These are phyloP conservation scores for Gracilariopsis chorda DNA, from an alignment of 23 red algal species.

Conservation along the genomic window DNA sequence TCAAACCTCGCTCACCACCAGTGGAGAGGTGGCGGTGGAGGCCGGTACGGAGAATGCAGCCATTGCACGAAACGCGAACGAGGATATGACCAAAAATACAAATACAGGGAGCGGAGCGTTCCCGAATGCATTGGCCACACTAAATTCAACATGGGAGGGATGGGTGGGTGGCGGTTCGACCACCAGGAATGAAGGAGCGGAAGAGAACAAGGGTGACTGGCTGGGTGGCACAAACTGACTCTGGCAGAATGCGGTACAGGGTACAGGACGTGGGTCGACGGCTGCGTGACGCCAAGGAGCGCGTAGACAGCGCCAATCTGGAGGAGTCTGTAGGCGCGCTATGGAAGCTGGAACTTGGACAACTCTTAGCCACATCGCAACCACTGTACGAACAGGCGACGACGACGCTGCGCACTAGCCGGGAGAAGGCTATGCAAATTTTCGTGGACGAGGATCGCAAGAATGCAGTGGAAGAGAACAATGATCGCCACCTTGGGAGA, in stretches of 20 bases:
- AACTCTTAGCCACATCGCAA: too few species aligned
- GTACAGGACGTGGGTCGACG: not conserved
- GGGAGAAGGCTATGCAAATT: not conserved
- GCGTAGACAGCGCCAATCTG: not conserved
- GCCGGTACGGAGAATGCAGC: too few species aligned
- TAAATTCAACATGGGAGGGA: not conserved
- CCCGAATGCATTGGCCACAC: not conserved
- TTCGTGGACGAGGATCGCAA: conserved; percentile 2
- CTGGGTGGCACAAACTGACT: not conserved
- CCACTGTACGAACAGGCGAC: not conserved
- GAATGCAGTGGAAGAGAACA: not conserved
- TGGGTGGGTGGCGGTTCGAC: not conserved
- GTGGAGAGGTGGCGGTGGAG: too few species aligned
- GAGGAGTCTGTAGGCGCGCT: not conserved
- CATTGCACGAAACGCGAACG: too few species aligned
- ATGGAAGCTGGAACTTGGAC: too few species aligned
- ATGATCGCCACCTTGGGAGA: not conserved
- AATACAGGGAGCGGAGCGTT: too few species aligned
- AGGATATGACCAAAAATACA: too few species aligned
- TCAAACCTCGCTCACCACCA: not conserved
- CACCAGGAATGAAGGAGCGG: not conserved
- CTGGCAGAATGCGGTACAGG: not conserved
- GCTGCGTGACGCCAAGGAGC: not conserved
- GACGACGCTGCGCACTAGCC: not conserved
- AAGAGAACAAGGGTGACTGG: not conserved